Evolutionary conservation across 2,329 filamentous ascomycete species (phyloP), one percentile per base, ranked within the genome.

Genomic region (Diaporthe eres): DNA sequence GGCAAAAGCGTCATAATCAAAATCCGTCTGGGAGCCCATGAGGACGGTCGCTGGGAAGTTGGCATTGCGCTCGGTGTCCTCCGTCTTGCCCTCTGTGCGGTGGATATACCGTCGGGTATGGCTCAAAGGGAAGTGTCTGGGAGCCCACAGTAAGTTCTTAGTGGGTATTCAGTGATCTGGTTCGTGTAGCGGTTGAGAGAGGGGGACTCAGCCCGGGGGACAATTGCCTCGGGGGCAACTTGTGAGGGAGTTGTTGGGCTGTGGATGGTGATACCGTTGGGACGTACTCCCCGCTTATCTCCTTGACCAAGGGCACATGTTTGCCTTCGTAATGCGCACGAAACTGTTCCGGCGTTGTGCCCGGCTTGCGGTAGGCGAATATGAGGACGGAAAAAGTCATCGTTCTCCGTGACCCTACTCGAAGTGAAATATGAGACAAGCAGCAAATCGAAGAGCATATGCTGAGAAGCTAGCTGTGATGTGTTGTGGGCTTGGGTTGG

Each of bases 241-340:
- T 70, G 19, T 8, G 47, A 53, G 47, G 17, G 22, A 3, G 34
- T 51, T n/a, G 31, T 4, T 9, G 47, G 28, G 51, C 4, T 8
- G n/a, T 7, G 13, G 12, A 34, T 2, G 17, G n/a, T 4, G 19
- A 28, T 4, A 19, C 25, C 12, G 63, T 39, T 51, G 10, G 4
- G n/a, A 61, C 71, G 4, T 72, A 63, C 71, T 78, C 75, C 61
- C 79, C 79, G 10, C 76, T 77, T 4, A 81, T 63, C 13, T 79
- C 77, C 34, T 75, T 77, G 25, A 80, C 63, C 49, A 81, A 78
- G 34, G 79, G 77, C 10, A 81, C 75, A 57, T 81, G 79, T n/a
- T 74, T 76, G 74, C 78, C 77, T 63, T 81, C 79, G 37, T 80
- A 79, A 68, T 81, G 78, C 39, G 79, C 74, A 4, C 61, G 76